Evolutionary conservation across 208 protist genomes (phyloP).

Genomic region (Trypanosoma avium): DNA sequence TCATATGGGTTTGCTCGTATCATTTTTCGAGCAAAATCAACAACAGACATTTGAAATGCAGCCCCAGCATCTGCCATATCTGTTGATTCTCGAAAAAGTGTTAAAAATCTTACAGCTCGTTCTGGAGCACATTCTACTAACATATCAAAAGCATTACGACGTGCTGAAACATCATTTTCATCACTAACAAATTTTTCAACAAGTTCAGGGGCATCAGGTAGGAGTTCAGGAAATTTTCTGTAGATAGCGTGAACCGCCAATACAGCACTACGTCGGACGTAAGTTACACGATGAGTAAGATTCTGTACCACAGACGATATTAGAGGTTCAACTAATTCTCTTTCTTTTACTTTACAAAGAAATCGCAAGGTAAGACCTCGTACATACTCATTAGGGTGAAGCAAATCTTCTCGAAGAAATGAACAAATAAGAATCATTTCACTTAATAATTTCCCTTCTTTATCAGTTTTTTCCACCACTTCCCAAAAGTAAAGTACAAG

Average conservation of each 20-base stretch:
- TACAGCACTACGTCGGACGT: constrained; percentile 98
- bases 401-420: constrained; percentile 95
- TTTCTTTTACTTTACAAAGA: constrained; percentile 96
- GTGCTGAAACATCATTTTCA: constrained; percentile 91
- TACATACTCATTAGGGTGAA: constrained; percentile 98
- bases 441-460: constrained; percentile 94
- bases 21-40: constrained; percentile 84
- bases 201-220: constrained; percentile 97
- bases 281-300: constrained; percentile 94
- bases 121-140: constrained; percentile 95
- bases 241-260: constrained; percentile 96
- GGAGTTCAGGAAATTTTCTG: constrained; percentile 90
- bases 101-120: constrained; percentile 93
- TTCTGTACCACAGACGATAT: constrained; percentile 93
- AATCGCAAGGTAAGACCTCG: constrained; percentile 97
- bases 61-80: constrained; percentile 83
- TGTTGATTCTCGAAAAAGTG: constrained; percentile 83
- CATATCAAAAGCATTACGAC: constrained; percentile 98
- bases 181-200: constrained; percentile 92
- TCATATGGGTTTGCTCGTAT: constrained; percentile 84
- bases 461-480: constrained; percentile 95
- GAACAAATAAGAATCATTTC: constrained; percentile 99
- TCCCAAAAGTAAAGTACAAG: constrained; percentile 98
- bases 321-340: constrained; percentile 97
- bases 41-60: constrained; percentile 90